Conservation (phyloP, 2,329 filamentous ascomycete genomes). For the Arthrobotrys sphaeroides region DNA sequence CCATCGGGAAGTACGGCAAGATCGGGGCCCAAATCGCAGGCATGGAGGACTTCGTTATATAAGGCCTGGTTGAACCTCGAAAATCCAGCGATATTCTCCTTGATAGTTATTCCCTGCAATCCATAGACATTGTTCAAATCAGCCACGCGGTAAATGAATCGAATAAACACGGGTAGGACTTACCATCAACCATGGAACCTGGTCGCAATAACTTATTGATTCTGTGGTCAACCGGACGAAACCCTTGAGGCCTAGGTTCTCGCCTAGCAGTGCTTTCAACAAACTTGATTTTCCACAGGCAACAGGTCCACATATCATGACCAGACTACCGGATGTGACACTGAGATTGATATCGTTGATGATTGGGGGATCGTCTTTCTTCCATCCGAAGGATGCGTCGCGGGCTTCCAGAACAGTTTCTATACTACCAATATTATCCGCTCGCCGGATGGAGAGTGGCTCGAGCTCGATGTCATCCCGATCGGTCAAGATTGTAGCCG, state of each 20-base stretch:
- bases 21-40: conserved; percentile 60
- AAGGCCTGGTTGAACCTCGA: conserved; percentile 58
- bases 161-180: neutral
- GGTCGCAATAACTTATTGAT: conserved; percentile 62
- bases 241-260: conserved; percentile 58
- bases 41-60: conserved; percentile 59
- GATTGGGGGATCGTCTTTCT: conserved; percentile 31
- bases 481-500: conserved; percentile 44
- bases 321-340: conserved; percentile 57
- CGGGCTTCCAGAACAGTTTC: conserved; percentile 32
- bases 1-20: conserved; percentile 60
- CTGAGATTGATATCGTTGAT: conserved; percentile 58
- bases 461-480: conserved; percentile 26
- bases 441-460: conserved; percentile 25
- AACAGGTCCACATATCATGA: conserved; percentile 62
- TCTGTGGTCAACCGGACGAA: conserved; percentile 57
- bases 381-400: conserved; percentile 41
- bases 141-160: neutral
- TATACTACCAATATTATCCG: conserved; percentile 20
- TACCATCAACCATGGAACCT: conserved; percentile 60
- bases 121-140: neutral
- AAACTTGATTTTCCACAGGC: conserved; percentile 64
- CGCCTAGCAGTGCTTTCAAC: conserved; percentile 62
- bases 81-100: conserved; percentile 62
- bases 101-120: conserved; percentile 59